phyloP scores from a whole-genome alignment of 805 yeast species.

The Ascoidea asiatica region DNA sequence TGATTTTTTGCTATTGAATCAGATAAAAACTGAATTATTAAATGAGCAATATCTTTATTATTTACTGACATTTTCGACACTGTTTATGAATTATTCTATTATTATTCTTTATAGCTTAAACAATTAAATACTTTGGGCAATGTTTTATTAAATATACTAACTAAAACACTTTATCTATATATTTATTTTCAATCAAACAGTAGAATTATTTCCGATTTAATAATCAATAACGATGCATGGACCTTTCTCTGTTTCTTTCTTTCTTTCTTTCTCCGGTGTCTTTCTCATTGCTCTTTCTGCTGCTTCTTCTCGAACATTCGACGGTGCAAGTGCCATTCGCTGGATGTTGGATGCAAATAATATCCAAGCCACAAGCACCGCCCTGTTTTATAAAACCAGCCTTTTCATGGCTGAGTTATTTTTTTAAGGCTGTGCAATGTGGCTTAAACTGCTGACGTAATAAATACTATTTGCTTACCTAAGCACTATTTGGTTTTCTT shows the following conservation, averaged over 20 bases:
- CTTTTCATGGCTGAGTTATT: no score
- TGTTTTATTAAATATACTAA: no score
- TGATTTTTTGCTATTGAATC: slow-evolving; percentile 43
- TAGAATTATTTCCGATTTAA: no score
- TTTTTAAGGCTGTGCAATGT: not conserved
- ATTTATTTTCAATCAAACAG: no score
- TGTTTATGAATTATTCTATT: not conserved
- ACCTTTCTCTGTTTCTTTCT: not conserved
- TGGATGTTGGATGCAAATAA: no score
- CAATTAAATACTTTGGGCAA: not conserved
- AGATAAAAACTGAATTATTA: slow-evolving; percentile 62
- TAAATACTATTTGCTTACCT: no score
- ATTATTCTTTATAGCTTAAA: not conserved
- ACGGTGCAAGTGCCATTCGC: no score
- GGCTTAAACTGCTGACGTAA: not conserved
- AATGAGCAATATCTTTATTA: slow-evolving; percentile 56
- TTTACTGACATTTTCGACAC: slow-evolving; percentile 29
- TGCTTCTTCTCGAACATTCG: no score
- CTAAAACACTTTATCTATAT: no score
- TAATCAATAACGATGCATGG: not conserved
- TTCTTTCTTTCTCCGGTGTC: not conserved
- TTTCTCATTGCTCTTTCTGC: not conserved
- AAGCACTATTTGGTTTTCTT: no score
- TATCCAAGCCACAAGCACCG: no score
- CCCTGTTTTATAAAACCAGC: not conserved